These are phyloP conservation scores for Solanum sparsipilum DNA, from an alignment of 257 asterid species.

Conservation along the genomic window DNA sequence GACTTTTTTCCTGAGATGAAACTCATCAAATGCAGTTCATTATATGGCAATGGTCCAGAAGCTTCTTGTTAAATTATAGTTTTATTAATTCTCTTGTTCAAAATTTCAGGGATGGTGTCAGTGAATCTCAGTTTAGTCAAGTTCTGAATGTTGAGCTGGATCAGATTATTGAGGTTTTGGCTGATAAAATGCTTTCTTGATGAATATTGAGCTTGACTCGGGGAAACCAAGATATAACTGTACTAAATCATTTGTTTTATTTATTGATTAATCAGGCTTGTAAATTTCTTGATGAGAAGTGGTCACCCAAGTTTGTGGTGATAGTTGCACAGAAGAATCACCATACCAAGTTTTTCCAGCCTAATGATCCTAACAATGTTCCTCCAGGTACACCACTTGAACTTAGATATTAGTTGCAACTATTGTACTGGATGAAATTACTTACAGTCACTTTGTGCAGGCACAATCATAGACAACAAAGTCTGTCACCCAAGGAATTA, in stretches of 20 bases:
- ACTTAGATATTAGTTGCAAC: neutral
- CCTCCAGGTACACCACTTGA: slow-evolving; percentile 48
- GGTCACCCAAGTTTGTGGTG: slow-evolving; percentile 77
- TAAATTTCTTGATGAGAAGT: slow-evolving; percentile 64
- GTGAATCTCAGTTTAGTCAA: slow-evolving; percentile 82
- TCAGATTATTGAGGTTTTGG: slow-evolving; percentile 69
- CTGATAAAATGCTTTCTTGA: neutral
- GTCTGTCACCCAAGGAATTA: slow-evolving; percentile 83
- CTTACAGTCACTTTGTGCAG: slow-evolving; percentile 30
- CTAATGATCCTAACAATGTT: slow-evolving; percentile 71
- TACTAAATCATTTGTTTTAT: neutral
- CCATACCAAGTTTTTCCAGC: slow-evolving; percentile 80
- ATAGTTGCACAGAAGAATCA: slow-evolving; percentile 90
- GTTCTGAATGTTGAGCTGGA: slow-evolving; percentile 73
- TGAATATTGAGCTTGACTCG: neutral
- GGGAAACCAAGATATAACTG: too few relatives aligned
- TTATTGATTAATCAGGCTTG: slow-evolving; percentile 52
- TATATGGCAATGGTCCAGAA: neutral
- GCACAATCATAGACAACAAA: slow-evolving; percentile 75
- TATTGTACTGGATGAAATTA: neutral
- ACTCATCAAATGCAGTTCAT: neutral
- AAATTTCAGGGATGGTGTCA: slow-evolving; percentile 71
- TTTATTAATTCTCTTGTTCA: neutral
- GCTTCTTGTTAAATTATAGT: neutral
- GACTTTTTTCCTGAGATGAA: neutral